Evolutionary conservation across 768 basidiomycete species (phyloP).

Genomic region (Lactifluus volemus): DNA sequence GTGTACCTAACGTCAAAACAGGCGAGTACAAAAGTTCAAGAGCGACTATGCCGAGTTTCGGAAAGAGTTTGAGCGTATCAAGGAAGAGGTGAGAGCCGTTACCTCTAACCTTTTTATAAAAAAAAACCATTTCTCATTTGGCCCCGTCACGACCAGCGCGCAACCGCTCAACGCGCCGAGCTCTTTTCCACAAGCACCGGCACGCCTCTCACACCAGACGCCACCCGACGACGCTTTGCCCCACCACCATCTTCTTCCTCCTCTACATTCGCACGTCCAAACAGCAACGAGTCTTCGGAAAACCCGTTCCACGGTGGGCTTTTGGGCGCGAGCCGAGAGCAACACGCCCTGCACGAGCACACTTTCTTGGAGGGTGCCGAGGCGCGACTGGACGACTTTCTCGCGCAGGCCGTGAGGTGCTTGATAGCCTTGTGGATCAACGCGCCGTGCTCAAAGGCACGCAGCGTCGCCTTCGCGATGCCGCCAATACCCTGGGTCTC

Average conservation of each 20-base stretch:
- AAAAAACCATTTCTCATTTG: too few relatives aligned
- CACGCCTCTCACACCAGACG: conserved; percentile 27
- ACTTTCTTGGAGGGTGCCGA: conserved; percentile 82
- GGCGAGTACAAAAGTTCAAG: conserved; percentile 89
- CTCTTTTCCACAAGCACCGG: conserved; percentile 40
- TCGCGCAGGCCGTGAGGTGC: conserved; percentile 83
- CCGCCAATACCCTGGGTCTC: conserved; percentile 90
- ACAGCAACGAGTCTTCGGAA: conserved; percentile 43
- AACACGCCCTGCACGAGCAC: conserved; percentile 81
- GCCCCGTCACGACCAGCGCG: conserved; percentile 35
- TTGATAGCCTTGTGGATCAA: conserved; percentile 91
- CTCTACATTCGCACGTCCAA: conserved; percentile 18
- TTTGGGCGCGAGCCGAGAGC: conserved; percentile 51
- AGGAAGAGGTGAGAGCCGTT: conserved; percentile 39
- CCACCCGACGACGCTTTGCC: conserved; percentile 52
- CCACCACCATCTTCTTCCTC: conserved; percentile 11
- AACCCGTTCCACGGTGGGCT: conserved; percentile 72
- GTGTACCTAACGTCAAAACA: conserved; percentile 24
- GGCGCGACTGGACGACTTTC: conserved; percentile 75
- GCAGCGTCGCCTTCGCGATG: conserved; percentile 71
- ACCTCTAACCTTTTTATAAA: too few relatives aligned
- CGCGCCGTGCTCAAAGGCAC: conserved; percentile 94
- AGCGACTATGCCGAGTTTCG: conserved; percentile 79
- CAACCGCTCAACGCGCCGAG: conserved; percentile 51
- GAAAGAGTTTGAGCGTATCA: conserved; percentile 71